A percentile compares a stretch with the other conserved stretches of the same genome.
Conservation (phyloP, 2,329 filamentous ascomycete genomes). For the Coniochaeta prunicola region DNA sequence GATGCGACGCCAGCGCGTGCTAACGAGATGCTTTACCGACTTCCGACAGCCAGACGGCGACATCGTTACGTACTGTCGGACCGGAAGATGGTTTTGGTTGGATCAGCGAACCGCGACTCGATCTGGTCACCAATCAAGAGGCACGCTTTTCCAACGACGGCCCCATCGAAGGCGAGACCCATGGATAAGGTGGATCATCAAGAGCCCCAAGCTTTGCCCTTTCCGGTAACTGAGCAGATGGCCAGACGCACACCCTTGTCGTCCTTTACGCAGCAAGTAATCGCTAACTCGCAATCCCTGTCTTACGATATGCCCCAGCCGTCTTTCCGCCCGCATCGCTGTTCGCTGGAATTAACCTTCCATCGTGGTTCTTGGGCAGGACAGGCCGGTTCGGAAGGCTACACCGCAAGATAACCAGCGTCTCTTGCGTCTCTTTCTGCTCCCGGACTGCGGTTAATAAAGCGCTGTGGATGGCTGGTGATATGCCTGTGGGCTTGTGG, state of each 20-base stretch:
- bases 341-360: background rate
- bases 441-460: background rate
- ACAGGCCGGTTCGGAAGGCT: background rate
- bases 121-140: background rate
- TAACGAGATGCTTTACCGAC: background rate
- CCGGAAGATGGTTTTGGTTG: background rate
- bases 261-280: background rate
- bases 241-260: background rate
- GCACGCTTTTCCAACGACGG: background rate
- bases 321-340: background rate
- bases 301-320: background rate
- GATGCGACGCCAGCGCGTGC: background rate
- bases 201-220: background rate
- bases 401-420: background rate
- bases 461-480: background rate
- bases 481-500: background rate
- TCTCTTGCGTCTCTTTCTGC: no score
- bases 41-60: background rate
- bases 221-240: slow-evolving; percentile 7
- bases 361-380: background rate
- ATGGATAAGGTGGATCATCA: background rate
- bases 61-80: background rate
- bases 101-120: background rate
- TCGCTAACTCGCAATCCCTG: background rate
- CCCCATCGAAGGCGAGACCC: background rate